Conservation (phyloP, 306 rosid species). For the Gleditsia sinensis region DNA sequence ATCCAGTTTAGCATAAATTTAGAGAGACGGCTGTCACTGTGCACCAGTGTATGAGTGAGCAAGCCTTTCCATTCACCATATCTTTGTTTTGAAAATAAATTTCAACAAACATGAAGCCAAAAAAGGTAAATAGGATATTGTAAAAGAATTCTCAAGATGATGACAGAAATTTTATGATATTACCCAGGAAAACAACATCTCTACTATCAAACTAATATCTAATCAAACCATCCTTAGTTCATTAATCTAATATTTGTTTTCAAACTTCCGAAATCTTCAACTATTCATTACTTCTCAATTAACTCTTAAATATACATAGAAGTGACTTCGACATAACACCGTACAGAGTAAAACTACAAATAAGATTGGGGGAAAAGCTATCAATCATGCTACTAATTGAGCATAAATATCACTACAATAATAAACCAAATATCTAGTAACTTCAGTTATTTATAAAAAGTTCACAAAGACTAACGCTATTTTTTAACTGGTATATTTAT, state of each 20-base stretch:
- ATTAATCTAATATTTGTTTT: not conserved
- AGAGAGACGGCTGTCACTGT: no score
- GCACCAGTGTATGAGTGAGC: no score
- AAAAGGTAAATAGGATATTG: not conserved
- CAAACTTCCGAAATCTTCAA: not conserved
- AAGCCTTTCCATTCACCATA: not conserved
- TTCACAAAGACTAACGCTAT: not conserved
- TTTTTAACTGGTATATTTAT: not conserved
- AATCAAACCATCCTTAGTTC: not conserved
- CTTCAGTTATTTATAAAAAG: not conserved
- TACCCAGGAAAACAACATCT: not conserved
- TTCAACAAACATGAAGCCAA: not conserved
- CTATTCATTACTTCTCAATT: not conserved
- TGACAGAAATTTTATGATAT: no score
- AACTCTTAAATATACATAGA: not conserved
- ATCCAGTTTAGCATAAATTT: no score
- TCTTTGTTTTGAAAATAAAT: no score
- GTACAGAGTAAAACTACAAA: not conserved
- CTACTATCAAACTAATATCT: not conserved
- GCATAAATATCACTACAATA: not conserved
- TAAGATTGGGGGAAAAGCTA: not conserved
- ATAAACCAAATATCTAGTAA: not conserved
- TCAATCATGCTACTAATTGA: not conserved
- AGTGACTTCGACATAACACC: not conserved
- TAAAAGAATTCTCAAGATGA: no score